Conservation (phyloP, 352 stramenopile species). For the Phytophthora palmivora region DNA sequence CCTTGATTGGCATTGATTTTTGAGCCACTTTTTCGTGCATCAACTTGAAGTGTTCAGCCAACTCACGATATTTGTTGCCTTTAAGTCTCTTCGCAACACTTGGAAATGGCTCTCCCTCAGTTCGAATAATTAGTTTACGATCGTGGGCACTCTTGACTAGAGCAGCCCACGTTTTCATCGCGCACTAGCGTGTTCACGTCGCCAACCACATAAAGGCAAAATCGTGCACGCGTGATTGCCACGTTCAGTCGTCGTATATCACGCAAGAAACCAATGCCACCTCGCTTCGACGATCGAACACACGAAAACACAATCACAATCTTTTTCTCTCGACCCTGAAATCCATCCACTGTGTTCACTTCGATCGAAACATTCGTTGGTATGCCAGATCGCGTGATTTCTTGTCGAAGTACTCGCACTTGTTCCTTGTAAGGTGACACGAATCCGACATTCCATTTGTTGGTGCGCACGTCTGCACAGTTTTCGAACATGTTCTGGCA, state of each 20-base stretch:
- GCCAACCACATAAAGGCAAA: conserved; percentile 90
- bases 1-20: conserved; percentile 39
- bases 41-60: conserved; percentile 63
- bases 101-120: conserved; percentile 49
- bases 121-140: conserved; percentile 69
- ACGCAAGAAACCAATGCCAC: conserved; percentile 91
- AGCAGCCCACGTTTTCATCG: conserved; percentile 82
- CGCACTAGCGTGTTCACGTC: conserved; percentile 76
- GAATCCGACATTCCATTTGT: conserved; percentile 93
- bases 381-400: conserved; percentile 61
- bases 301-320: conserved; percentile 99
- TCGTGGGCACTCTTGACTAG: conserved; percentile 77
- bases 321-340: conserved; percentile 99
- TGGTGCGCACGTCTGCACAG: conserved; percentile 58
- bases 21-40: conserved; percentile 76
- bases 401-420: conserved; percentile 79
- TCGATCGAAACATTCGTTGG: conserved; percentile 81
- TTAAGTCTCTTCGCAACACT: conserved; percentile 50
- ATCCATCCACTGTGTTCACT: conserved; percentile 98
- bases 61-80: conserved; percentile 40
- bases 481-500: conserved; percentile 70
- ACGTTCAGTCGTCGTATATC: conserved; percentile 92
- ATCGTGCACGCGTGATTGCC: conserved; percentile 89
- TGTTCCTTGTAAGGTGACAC: conserved; percentile 99
- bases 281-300: conserved; percentile 84